A percentile compares a stretch with the other conserved stretches of the same genome.
Conservation (phyloP, 169 alveolate genomes). For the Theileria orientalis region DNA sequence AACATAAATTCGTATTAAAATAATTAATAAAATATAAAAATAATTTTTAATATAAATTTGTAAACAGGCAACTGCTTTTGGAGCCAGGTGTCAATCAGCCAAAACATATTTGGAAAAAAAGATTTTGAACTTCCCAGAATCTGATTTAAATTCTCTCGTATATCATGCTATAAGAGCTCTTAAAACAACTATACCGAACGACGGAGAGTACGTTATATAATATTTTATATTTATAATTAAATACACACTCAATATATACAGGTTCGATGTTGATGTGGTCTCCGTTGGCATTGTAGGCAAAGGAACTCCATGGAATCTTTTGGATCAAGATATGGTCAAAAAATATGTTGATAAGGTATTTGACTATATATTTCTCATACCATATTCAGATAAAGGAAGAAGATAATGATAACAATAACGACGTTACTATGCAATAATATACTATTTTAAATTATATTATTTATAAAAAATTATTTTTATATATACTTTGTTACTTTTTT, state of each 20-base stretch:
- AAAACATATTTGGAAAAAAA: constrained; percentile 95
- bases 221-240: neutral
- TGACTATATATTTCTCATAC: neutral
- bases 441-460: neutral
- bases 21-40: too few species aligned
- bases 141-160: constrained; percentile 76
- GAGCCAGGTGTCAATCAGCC: constrained; percentile 96
- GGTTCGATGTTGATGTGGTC: constrained; percentile 81
- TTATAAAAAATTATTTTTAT: neutral
- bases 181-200: constrained; percentile 85
- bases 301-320: constrained; percentile 68
- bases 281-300: constrained; percentile 84
- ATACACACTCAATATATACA: neutral
- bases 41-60: neutral
- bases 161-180: constrained; percentile 90
- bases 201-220: constrained; percentile 77
- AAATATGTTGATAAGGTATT: constrained; percentile 49
- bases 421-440: constrained; percentile 5
- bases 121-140: constrained; percentile 81
- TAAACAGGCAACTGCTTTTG: constrained; percentile 95
- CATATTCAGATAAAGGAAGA: constrained; percentile 31
- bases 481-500: neutral
- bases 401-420: constrained; percentile 14
- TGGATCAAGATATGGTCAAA: constrained; percentile 28
- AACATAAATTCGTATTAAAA: neutral